phyloP scores from a whole-genome alignment of 2,329 filamentous ascomycete species.

The Beauveria medogensis region DNA sequence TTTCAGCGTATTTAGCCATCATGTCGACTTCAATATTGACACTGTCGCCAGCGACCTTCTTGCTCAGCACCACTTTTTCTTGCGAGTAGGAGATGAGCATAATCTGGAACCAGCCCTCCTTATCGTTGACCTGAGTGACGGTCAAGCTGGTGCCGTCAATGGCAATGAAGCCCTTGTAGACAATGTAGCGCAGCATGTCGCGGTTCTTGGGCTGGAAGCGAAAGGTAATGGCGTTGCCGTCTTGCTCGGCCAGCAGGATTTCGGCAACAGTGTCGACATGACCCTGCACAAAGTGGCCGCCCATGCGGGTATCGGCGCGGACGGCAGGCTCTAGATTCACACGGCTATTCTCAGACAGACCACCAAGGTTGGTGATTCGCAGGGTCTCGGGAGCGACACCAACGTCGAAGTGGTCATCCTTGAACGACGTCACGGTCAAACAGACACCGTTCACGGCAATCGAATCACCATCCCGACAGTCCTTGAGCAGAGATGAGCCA shows the following conservation, averaged over 20 bases:
- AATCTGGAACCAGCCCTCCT: slow-evolving; percentile 78
- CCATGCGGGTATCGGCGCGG: slow-evolving; percentile 86
- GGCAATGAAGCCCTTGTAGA: slow-evolving; percentile 93
- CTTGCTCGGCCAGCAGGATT: slow-evolving; percentile 63
- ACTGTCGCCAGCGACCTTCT: slow-evolving; percentile 68
- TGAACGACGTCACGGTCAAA: slow-evolving; percentile 68
- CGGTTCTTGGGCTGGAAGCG: slow-evolving; percentile 65
- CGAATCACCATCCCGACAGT: slow-evolving; percentile 83
- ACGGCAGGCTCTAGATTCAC: slow-evolving; percentile 96
- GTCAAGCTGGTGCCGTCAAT: slow-evolving; percentile 94
- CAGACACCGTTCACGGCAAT: slow-evolving; percentile 95
- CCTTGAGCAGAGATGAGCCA: slow-evolving; percentile 65
- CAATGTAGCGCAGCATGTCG: slow-evolving; percentile 72
- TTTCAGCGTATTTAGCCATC: slow-evolving; percentile 77
- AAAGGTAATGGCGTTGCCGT: slow-evolving; percentile 87
- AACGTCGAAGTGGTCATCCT: slow-evolving; percentile 63
- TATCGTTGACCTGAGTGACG: slow-evolving; percentile 77
- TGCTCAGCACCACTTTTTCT: slow-evolving; percentile 76
- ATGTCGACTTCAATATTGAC: slow-evolving; percentile 94
- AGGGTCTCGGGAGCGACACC: slow-evolving; percentile 94
- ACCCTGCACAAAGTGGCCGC: slow-evolving; percentile 95
- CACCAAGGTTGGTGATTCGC: slow-evolving; percentile 88
- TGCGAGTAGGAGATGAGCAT: slow-evolving; percentile 98
- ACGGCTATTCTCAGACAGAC: slow-evolving; percentile 52
- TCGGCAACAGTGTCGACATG: slow-evolving; percentile 87